Conservation (phyloP, 2,329 filamentous ascomycete genomes). For the Hymenoscyphus occultus region DNA sequence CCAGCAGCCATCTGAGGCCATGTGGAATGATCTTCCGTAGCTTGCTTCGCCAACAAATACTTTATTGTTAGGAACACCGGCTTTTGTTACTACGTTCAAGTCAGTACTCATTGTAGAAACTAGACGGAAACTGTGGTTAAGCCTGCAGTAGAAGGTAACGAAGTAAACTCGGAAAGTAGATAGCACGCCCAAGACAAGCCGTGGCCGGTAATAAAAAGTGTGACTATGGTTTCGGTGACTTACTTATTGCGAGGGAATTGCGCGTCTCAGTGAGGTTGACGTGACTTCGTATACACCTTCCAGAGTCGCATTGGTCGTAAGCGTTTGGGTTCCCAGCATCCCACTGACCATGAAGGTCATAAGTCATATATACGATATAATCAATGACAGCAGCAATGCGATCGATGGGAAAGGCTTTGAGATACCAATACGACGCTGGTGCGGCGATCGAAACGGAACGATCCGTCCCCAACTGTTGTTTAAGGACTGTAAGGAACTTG, state of each 20-base stretch:
- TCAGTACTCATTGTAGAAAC: no score
- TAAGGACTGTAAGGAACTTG: not conserved
- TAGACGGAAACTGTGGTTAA: no score
- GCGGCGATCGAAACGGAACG: not conserved
- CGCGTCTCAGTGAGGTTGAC: not conserved
- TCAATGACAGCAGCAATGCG: not conserved
- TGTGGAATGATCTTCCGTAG: conserved; percentile 38
- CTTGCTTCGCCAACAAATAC: conserved; percentile 35
- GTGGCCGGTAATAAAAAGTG: no score
- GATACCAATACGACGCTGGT: not conserved
- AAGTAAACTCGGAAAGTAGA: no score
- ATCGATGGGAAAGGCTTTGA: not conserved
- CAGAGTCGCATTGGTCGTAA: conserved; percentile 32
- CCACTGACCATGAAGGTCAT: conserved; percentile 42
- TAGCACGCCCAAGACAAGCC: no score
- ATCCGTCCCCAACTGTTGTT: not conserved
- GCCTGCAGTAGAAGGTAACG: no score
- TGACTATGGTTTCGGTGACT: no score
- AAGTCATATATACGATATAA: conserved; percentile 20
- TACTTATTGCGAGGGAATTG: conserved; percentile 17
- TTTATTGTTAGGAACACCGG: conserved; percentile 32
- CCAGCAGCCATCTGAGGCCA: conserved; percentile 32
- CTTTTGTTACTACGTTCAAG: conserved; percentile 32
- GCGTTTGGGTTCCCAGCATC: conserved; percentile 37
- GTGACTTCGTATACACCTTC: conserved; percentile 37